A percentile compares a stretch with the other conserved stretches of the same genome.
phyloP scores from a whole-genome alignment of 805 yeast genomes.

The Yarrowia alimentaria region DNA sequence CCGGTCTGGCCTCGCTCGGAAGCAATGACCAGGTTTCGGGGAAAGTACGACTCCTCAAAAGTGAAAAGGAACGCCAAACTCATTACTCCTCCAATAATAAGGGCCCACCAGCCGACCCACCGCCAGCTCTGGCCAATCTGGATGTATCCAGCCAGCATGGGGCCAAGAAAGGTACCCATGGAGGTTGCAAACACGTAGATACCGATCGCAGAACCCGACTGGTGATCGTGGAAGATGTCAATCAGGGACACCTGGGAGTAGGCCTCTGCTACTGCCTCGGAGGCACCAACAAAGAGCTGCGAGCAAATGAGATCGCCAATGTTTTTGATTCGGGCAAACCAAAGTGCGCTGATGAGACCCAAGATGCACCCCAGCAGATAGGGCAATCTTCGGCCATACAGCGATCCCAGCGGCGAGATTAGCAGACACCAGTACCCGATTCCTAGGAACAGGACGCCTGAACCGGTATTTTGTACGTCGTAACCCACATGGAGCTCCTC shows the following conservation, averaged over 20 bases:
- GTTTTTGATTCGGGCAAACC: constrained; percentile 61
- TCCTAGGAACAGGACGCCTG: constrained; percentile 70
- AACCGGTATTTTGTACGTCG: constrained; percentile 72
- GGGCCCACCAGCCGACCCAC: constrained; percentile 74
- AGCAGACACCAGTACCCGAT: constrained; percentile 65
- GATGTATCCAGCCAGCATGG: constrained; percentile 75
- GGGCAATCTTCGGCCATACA: constrained; percentile 66
- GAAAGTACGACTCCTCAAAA: constrained; percentile 66
- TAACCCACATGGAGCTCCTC: constrained; percentile 62
- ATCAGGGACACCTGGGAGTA: constrained; percentile 63
- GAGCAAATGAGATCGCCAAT: constrained; percentile 71
- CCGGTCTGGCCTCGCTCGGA: constrained; percentile 20
- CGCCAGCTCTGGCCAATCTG: constrained; percentile 58
- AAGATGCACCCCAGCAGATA: constrained; percentile 59
- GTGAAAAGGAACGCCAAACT: constrained; percentile 54
- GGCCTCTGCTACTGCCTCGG: constrained; percentile 80
- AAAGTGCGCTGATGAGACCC: constrained; percentile 63
- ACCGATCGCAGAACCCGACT: constrained; percentile 70
- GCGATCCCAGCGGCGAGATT: constrained; percentile 64
- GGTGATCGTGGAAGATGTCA: constrained; percentile 76
- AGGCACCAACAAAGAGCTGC: constrained; percentile 74
- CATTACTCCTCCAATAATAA: constrained; percentile 61
- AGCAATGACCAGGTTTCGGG: constrained; percentile 34
- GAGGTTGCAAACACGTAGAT: constrained; percentile 73
- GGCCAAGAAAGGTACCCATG: constrained; percentile 76